Base-by-base conservation (phyloP, 129 eudicot species). In the Saussurea involucrata region DNA sequence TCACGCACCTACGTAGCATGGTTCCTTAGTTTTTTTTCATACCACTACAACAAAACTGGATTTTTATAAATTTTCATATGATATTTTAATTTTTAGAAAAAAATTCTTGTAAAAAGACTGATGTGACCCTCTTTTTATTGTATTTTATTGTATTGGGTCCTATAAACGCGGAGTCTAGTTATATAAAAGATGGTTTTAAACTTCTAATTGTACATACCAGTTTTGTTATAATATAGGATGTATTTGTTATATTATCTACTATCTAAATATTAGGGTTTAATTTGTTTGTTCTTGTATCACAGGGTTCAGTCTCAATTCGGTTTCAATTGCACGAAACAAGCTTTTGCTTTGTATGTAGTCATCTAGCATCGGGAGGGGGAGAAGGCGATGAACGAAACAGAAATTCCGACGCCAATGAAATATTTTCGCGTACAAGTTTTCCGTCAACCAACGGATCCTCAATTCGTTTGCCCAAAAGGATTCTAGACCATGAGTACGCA, bases 321-420 rank as follows among this genome's bases (percentile, higher is more conserved):
- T 88, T 91, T 44, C 73, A 55, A 70, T 82, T 91, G 61, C 87
- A 80, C 34, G 86, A 83, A 72, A 91, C 92, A 37, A 87, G 94
- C 87, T 87, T 91, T 69, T 91, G 97, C 81, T 91, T 91, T 69
- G 87, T 91, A 69, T 91, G 97, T 72, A 58, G 87, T 77, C 97
- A 91, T 79, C 76, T 91, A 55, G 97, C 97, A 37, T 91, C 97
- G 0, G 97, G 97, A 13, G 94, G 90, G 0, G 87, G 73, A 80
- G 83, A 79, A 61, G 97, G 97, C 18, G 88, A 88, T 79, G 88
- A 85, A 80, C 84, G 76, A 76, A 63, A 65, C 31, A 77, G 97
- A 81, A 91, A 91, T 73, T 81, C 86, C 17, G 79, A 91, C 57
- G 97, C 80, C 0, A 76, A 78, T 32, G 83, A 87, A 57, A 91